Conservation (phyloP, 2,329 filamentous ascomycete species). For the Aspergillus sp. region DNA sequence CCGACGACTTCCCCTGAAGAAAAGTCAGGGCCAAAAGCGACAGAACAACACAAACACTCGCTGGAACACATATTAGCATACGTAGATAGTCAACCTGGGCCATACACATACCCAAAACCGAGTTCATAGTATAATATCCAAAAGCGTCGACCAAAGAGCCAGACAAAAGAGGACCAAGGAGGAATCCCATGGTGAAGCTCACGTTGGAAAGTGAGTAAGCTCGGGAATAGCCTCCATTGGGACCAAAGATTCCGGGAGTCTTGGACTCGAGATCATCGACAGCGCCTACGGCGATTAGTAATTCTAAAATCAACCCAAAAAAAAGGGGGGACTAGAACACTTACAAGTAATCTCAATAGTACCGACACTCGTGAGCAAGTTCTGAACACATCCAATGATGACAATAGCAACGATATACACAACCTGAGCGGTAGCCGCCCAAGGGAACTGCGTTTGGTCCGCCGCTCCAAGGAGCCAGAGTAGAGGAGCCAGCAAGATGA, state of each 20-base stretch:
- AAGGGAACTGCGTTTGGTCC: not conserved
- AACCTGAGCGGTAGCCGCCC: not conserved
- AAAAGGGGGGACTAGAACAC: not conserved
- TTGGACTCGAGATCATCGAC: conserved; percentile 7
- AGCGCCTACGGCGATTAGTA: conserved; percentile 1
- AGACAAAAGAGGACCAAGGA: conserved; percentile 10
- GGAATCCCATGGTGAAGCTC: conserved; percentile 7
- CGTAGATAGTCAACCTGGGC: too few species aligned
- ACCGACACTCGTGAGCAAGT: not conserved
- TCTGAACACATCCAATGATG: conserved; percentile 1
- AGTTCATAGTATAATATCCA: conserved; percentile 13
- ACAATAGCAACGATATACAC: conserved; percentile 1
- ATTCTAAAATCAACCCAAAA: not conserved
- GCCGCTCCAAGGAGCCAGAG: conserved; percentile 6
- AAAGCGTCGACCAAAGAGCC: conserved; percentile 6
- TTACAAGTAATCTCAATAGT: conserved; percentile 6
- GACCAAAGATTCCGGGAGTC: conserved; percentile 8
- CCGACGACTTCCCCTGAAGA: too few species aligned
- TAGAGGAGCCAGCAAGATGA: conserved; percentile 1
- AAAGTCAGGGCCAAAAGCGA: too few species aligned
- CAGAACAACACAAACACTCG: too few species aligned
- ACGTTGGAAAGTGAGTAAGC: conserved; percentile 11
- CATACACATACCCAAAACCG: conserved; percentile 3
- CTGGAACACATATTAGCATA: too few species aligned
- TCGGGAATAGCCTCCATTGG: conserved; percentile 9